phyloP scores from a whole-genome alignment of 495 filamentous ascomycete species.

The Glonium stellatum region DNA sequence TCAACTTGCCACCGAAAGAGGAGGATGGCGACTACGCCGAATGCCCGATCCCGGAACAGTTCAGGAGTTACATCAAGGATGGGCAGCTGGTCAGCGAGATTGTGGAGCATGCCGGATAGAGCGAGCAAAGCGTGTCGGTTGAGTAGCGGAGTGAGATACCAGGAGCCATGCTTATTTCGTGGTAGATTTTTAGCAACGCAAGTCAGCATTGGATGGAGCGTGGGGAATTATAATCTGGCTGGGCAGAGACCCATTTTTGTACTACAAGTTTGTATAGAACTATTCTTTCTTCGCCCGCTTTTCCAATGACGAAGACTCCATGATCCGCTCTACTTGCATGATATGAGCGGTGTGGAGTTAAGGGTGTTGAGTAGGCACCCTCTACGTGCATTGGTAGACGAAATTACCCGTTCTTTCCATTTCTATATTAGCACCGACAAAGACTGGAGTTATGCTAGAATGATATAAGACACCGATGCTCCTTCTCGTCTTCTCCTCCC shows the following conservation, averaged over 20 bases:
- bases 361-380: too few relatives aligned
- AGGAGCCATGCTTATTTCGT: not conserved
- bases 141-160: not conserved
- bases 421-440: too few relatives aligned
- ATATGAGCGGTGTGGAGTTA: too few relatives aligned
- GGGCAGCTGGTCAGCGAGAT: slow-evolving; percentile 77
- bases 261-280: slow-evolving; percentile 6
- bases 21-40: slow-evolving; percentile 75
- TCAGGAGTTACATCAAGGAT: slow-evolving; percentile 70
- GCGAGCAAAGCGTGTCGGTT: not conserved
- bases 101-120: slow-evolving; percentile 69
- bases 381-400: too few relatives aligned
- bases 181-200: not conserved
- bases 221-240: not conserved
- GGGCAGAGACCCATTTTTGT: not conserved
- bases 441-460: too few relatives aligned
- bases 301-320: too few relatives aligned
- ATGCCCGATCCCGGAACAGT: slow-evolving; percentile 79
- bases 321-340: too few relatives aligned
- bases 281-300: not conserved
- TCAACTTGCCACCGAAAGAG: slow-evolving; percentile 67
- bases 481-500: too few relatives aligned
- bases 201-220: slow-evolving; percentile 1
- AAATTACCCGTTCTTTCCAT: too few relatives aligned
- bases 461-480: too few relatives aligned